These are phyloP conservation scores for Aspergillus candidus DNA, from an alignment of 2,329 filamentous ascomycete genomes.

Conservation along the genomic window DNA sequence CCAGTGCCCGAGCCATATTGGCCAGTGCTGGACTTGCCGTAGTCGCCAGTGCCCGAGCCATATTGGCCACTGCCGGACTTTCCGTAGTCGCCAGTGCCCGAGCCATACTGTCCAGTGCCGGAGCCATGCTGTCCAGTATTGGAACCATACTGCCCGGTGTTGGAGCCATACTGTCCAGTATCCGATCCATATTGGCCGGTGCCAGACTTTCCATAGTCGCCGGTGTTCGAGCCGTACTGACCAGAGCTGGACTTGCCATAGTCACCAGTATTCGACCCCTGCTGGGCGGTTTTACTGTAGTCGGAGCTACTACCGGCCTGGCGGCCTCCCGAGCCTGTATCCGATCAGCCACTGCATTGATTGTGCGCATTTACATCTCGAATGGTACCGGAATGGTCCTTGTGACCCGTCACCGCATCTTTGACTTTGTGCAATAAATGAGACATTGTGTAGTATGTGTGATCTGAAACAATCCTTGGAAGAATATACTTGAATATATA, in stretches of 20 bases:
- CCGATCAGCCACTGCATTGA: too few relatives aligned
- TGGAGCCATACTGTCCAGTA: slow-evolving; percentile 1
- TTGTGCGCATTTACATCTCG: neutral
- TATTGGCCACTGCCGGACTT: slow-evolving; percentile 2
- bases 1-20: neutral
- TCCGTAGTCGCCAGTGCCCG: slow-evolving; percentile 1
- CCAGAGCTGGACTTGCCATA: slow-evolving; percentile 6
- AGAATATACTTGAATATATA: too few relatives aligned
- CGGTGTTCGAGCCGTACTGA: slow-evolving; percentile 1
- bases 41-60: slow-evolving; percentile 4
- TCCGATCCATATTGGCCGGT: slow-evolving; percentile 5
- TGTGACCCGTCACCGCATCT: slow-evolving; percentile 36
- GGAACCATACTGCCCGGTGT: slow-evolving; percentile 4
- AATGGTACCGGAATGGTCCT: slow-evolving; percentile 16
- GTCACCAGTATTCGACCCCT: neutral
- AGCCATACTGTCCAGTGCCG: slow-evolving; percentile 1
- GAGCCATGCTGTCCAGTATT: slow-evolving; percentile 2
- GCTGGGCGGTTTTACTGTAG: neutral
- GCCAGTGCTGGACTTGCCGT: slow-evolving; percentile 4
- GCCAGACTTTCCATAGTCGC: neutral
- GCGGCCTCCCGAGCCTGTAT: too few relatives aligned
- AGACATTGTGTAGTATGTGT: slow-evolving; percentile 35
- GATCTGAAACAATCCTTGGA: neutral
- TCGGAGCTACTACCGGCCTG: too few relatives aligned
- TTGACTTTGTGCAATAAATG: slow-evolving; percentile 45